Percentiles rank a stretch among this genome's conserved stretches.
Evolutionary conservation across 129 eudicot genomes (phyloP).

Genomic region (Scalesia atractyloides): DNA sequence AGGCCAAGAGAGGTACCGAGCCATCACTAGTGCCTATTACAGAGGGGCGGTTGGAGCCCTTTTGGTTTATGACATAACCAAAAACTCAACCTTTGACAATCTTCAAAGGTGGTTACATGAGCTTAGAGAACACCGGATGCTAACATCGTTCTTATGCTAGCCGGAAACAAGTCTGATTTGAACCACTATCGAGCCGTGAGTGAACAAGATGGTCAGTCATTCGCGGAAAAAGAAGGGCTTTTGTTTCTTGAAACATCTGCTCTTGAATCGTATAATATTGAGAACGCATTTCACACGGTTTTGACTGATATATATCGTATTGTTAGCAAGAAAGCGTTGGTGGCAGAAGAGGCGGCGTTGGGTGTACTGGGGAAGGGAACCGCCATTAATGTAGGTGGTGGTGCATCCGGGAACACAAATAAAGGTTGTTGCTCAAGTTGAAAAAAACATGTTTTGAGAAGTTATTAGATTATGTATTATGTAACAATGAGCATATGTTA

Average conservation of each 20-base stretch:
- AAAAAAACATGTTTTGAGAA: background rate
- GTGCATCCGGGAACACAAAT: constrained; percentile 41
- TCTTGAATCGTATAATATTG: constrained; percentile 56
- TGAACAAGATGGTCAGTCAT: constrained; percentile 55
- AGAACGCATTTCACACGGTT: constrained; percentile 59
- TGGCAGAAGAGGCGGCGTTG: constrained; percentile 53
- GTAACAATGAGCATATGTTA: constrained; percentile 18
- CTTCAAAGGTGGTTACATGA: constrained; percentile 70
- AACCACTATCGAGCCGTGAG: constrained; percentile 59
- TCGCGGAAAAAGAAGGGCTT: constrained; percentile 75
- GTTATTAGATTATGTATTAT: background rate
- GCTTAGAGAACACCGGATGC: constrained; percentile 64
- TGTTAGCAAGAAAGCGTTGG: constrained; percentile 70
- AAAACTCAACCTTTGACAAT: constrained; percentile 59
- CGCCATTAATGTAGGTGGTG: constrained; percentile 49
- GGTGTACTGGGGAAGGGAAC: constrained; percentile 63
- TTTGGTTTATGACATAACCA: constrained; percentile 67
- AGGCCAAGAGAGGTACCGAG: constrained; percentile 73
- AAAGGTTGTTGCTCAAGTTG: constrained; percentile 53
- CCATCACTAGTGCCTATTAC: constrained; percentile 74
- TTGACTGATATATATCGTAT: constrained; percentile 62
- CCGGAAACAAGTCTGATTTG: constrained; percentile 74
- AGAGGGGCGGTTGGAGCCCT: constrained; percentile 75
- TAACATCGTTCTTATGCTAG: constrained; percentile 69
- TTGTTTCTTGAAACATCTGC: constrained; percentile 73